phyloP scores from a whole-genome alignment of 441 rosid genomes.

The Euphorbia celastroides region DNA sequence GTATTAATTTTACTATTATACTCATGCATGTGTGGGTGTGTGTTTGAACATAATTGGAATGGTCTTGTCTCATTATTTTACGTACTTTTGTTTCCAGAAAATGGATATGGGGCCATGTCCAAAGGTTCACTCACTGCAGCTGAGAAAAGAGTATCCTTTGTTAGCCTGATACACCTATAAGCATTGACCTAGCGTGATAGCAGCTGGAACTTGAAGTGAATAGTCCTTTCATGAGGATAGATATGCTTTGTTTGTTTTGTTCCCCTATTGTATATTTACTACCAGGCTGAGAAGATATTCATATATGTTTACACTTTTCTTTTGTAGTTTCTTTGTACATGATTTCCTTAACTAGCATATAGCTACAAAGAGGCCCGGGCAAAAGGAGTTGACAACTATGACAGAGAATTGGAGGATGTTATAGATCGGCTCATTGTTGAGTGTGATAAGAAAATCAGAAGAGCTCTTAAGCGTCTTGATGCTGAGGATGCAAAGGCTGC shows the following conservation, averaged over 20 bases:
- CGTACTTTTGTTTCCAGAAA: conserved; percentile 41
- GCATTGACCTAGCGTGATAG: not conserved
- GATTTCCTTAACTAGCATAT: conserved; percentile 32
- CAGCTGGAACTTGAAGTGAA: not conserved
- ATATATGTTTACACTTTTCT: not conserved
- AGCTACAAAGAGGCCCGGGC: conserved; percentile 87
- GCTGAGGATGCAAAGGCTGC: conserved; percentile 99
- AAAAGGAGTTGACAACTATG: conserved; percentile 78
- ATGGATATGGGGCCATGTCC: conserved; percentile 99
- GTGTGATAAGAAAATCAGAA: conserved; percentile 91
- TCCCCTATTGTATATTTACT: not conserved
- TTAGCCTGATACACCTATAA: not conserved
- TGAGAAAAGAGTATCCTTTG: conserved; percentile 92
- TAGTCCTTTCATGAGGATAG: not conserved
- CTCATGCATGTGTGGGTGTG: not conserved
- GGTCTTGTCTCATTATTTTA: not conserved
- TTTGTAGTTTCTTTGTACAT: not conserved
- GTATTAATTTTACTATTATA: too few relatives aligned
- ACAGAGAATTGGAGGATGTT: conserved; percentile 91
- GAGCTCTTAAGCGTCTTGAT: conserved; percentile 97
- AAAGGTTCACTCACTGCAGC: conserved; percentile 90
- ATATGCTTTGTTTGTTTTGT: not conserved
- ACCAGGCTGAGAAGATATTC: not conserved
- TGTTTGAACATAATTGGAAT: not conserved
- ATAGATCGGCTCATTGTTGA: conserved; percentile 93